Evolutionary conservation across 176 grass and related monocot genomes (phyloP).

Genomic region (Eleusine coracana): DNA sequence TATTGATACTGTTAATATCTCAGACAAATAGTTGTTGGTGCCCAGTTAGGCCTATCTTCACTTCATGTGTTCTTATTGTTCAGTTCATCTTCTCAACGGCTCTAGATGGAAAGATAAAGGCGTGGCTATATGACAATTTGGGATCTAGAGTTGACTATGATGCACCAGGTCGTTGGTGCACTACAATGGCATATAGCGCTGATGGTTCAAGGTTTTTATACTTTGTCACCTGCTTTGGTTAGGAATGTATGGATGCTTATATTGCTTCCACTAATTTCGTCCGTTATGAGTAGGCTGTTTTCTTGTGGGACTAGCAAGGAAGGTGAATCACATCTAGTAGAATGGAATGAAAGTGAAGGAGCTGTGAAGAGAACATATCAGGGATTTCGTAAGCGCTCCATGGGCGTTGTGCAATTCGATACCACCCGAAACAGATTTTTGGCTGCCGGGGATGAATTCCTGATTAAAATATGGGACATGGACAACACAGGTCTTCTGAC

Average conservation of each 20-base stretch:
- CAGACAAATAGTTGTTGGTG: not conserved
- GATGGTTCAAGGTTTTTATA: conserved; percentile 88
- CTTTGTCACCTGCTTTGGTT: conserved; percentile 28
- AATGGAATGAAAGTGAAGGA: conserved; percentile 99
- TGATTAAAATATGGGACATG: conserved; percentile 99
- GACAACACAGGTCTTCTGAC: conserved; percentile 85
- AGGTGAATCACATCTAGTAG: conserved; percentile 94
- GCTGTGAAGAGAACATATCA: conserved; percentile 97
- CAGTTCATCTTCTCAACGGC: conserved; percentile 99
- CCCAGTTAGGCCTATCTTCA: conserved; percentile 17
- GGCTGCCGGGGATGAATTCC: conserved; percentile 95
- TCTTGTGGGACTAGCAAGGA: conserved; percentile 99
- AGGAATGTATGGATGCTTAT: conserved; percentile 26
- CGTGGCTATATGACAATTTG: conserved; percentile 97
- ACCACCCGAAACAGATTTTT: conserved; percentile 90
- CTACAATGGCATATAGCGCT: conserved; percentile 99
- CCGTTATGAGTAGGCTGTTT: conserved; percentile 67
- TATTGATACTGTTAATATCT: conserved; percentile 30
- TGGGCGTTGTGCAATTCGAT: conserved; percentile 97
- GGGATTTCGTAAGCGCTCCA: conserved; percentile 88
- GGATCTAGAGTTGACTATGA: conserved; percentile 99
- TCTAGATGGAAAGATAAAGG: conserved; percentile 99
- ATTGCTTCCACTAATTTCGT: conserved; percentile 22
- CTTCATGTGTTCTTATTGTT: conserved; percentile 18
- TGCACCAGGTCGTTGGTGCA: conserved; percentile 98